These are phyloP conservation scores for Jamesozyma piceae DNA, from an alignment of 805 yeast species.

Conservation along the genomic window DNA sequence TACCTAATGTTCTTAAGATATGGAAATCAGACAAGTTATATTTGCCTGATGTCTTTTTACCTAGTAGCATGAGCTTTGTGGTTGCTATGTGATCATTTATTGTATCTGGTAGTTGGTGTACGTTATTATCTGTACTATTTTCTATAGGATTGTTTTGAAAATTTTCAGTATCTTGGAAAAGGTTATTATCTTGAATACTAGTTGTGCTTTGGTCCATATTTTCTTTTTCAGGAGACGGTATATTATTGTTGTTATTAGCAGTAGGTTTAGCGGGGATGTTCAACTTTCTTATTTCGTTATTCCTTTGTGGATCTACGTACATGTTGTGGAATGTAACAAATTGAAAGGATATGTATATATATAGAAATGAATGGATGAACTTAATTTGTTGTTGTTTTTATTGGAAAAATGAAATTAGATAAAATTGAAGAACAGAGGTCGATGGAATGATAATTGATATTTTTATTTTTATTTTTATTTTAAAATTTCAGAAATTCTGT, in stretches of 20 bases:
- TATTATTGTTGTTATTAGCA: neutral
- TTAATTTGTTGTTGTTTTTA: too few species aligned
- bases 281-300: constrained; percentile 15
- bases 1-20: constrained; percentile 78
- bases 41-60: constrained; percentile 42
- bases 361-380: too few species aligned
- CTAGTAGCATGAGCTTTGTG: constrained; percentile 1
- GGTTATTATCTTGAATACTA: neutral
- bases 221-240: neutral
- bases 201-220: neutral
- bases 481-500: too few species aligned
- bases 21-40: constrained; percentile 74
- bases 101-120: neutral
- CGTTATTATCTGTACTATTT: neutral
- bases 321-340: too few species aligned
- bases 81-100: neutral
- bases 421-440: too few species aligned
- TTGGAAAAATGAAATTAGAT: too few species aligned
- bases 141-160: too few species aligned
- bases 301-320: constrained; percentile 21
- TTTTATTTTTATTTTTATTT: too few species aligned
- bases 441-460: too few species aligned
- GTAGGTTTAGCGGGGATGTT: constrained; percentile 5
- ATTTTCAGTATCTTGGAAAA: too few species aligned
- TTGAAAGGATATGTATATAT: too few species aligned